Base-by-base conservation (phyloP, 768 basidiomycete species). In the Panus rudis region DNA sequence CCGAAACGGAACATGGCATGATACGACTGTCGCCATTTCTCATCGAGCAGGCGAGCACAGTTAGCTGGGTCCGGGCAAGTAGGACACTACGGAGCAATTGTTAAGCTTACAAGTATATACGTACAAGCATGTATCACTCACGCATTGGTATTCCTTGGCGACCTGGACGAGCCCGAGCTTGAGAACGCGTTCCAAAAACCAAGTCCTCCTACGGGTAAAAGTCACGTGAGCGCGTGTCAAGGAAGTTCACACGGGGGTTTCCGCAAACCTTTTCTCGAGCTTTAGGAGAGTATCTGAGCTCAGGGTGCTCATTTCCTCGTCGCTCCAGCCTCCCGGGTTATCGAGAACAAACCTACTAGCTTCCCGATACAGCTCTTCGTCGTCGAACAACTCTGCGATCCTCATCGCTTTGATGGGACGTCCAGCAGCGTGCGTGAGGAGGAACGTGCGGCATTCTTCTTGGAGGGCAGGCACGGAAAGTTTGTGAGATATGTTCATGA, bases 111-210 rank as follows among this genome's bases (percentile, higher is more conserved):
- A 16, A 12, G 7, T n/a, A 21, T 2, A 35, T 8, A 31, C 11
- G 33, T 20, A 44, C 43, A 32, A 41, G 19, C 16, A 23, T 35
- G 12, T 40, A 27, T 27, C 12, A 4, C 79, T 51, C 58, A 92
- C 90, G 57, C 93, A 96, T 77, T 88, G 84, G 55, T 96, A 96
- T 55, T 96, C 92, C 60, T 93, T 92, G n/a, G 87, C 78, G 19
- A 94, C 73, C 49, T 83, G 77, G 0, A 86, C 85, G 30, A 91
- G 68, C 2, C 91, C 90, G 8, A 97, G 78, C 59, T 96, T 96
- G 49, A 96, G 71, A 13, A 97, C 85, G 16, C 93, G 79, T 60
- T 97, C 93, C 16, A 96, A 74, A 65, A 96, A 96, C 92, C 92
- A 96, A 42, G 83, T 93, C 45, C 93, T 77, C 26, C 91, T 90